These are phyloP conservation scores for Neolentinus lepideus DNA, from an alignment of 1,284 basidiomycete species.

Conservation along the genomic window DNA sequence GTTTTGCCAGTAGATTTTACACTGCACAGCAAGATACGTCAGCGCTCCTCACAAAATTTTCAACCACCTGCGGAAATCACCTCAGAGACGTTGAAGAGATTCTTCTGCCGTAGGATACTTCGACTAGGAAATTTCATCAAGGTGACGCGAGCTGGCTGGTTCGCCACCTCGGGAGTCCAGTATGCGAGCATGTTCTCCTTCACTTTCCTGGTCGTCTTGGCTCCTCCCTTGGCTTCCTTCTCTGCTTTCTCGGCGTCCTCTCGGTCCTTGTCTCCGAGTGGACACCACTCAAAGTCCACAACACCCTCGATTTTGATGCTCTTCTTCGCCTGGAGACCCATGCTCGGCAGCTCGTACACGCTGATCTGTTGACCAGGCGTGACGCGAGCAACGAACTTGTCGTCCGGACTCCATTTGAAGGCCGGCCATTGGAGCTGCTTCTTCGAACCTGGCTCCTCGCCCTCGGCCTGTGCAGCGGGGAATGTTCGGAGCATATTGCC, in stretches of 20 bases:
- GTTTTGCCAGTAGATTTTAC: conserved; percentile 98
- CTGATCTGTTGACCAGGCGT: conserved; percentile 91
- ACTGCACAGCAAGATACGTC: conserved; percentile 41
- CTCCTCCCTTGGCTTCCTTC: conserved; percentile 26
- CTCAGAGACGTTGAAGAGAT: conserved; percentile 97
- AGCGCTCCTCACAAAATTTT: not conserved
- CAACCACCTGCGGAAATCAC: conserved; percentile 34
- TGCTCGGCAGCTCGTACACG: conserved; percentile 91
- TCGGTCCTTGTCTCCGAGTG: conserved; percentile 83
- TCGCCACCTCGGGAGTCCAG: conserved; percentile 96
- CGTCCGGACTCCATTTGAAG: conserved; percentile 97
- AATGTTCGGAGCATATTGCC: conserved; percentile 93
- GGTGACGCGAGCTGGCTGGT: conserved; percentile 96
- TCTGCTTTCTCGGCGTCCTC: conserved; percentile 63
- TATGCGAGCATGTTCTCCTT: conserved; percentile 93
- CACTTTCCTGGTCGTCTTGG: conserved; percentile 53
- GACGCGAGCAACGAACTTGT: conserved; percentile 89
- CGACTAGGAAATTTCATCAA: conserved; percentile 88
- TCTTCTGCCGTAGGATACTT: conserved; percentile 87
- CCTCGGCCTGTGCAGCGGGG: conserved; percentile 56
- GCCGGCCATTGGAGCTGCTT: conserved; percentile 91
- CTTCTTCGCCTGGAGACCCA: conserved; percentile 96
- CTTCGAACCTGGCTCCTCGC: conserved; percentile 39
- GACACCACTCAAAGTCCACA: conserved; percentile 99
- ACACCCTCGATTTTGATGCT: conserved; percentile 98